Conservation (phyloP, 2,329 filamentous ascomycete genomes). For the Fusarium nematophilum region DNA sequence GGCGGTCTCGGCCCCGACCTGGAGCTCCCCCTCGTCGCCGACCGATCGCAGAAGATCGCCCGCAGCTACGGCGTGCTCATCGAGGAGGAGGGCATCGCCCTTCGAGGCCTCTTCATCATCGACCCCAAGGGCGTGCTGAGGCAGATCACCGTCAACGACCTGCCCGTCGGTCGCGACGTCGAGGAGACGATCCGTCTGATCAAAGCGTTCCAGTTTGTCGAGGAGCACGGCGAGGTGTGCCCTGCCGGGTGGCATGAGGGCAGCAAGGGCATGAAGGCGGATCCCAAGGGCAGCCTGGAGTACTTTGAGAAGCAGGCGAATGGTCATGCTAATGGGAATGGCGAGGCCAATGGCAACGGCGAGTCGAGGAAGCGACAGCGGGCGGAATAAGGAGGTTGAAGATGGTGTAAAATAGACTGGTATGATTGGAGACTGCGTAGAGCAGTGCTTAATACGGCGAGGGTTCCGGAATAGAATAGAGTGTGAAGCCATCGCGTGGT, state of each 20-base stretch:
- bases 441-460: no score
- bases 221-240: constrained; percentile 83
- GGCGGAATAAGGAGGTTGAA: no score
- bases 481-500: no score
- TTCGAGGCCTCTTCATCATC: constrained; percentile 74
- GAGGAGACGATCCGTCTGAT: constrained; percentile 74
- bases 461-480: no score
- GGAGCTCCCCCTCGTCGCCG: constrained; percentile 70
- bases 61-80: constrained; percentile 72
- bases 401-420: no score
- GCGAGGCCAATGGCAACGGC: constrained; percentile 22
- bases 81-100: constrained; percentile 71
- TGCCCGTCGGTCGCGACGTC: constrained; percentile 72
- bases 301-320: constrained; percentile 53
- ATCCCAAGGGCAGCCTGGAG: constrained; percentile 62
- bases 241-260: constrained; percentile 63
- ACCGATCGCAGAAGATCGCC: constrained; percentile 70
- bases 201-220: constrained; percentile 83
- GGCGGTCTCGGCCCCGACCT: constrained; percentile 70
- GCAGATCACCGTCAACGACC: constrained; percentile 74
- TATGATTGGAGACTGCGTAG: no score
- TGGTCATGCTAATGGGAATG: constrained; percentile 14
- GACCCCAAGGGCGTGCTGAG: constrained; percentile 70
- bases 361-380: constrained; percentile 38
- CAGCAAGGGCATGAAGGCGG: constrained; percentile 62